Conservation (phyloP, 164 flowering plant genomes). For the Brasenia schreberi region DNA sequence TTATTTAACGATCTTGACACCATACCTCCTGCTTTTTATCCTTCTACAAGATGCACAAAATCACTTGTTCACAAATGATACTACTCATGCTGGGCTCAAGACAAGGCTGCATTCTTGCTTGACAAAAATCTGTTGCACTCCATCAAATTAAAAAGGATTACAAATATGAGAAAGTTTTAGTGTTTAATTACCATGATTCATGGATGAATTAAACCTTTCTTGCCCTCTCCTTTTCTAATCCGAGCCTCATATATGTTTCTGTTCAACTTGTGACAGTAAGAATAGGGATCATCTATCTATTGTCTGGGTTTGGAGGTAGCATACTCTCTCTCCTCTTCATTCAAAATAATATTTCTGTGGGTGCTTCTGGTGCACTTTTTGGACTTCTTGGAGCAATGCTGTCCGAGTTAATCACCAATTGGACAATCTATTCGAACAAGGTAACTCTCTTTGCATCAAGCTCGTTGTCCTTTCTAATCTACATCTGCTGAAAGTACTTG, state of each 20-base stretch:
- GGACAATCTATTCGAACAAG: constrained; percentile 67
- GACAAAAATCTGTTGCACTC: too few species aligned
- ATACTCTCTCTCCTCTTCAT: constrained; percentile 55
- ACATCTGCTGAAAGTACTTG: constrained; percentile 3
- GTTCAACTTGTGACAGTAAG: constrained; percentile 31
- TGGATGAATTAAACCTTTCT: too few species aligned
- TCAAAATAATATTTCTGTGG: constrained; percentile 49
- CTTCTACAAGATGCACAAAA: neutral
- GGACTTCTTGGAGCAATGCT: constrained; percentile 94
- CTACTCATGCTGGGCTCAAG: too few species aligned
- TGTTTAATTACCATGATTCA: too few species aligned
- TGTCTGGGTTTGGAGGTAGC: constrained; percentile 78
- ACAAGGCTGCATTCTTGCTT: too few species aligned
- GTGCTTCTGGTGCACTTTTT: constrained; percentile 89
- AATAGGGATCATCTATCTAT: constrained; percentile 50
- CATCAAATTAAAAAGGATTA: too few species aligned
- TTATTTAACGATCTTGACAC: neutral
- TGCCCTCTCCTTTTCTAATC: too few species aligned
- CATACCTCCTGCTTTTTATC: neutral
- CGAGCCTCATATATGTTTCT: too few species aligned
- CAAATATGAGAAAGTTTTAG: too few species aligned
- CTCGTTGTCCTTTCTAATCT: neutral
- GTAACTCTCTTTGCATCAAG: constrained; percentile 13
- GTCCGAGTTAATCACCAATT: constrained; percentile 75
- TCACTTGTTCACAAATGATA: too few species aligned